A percentile compares a stretch with the other conserved stretches of the same genome.
Evolutionary conservation across 1,284 basidiomycete species (phyloP).

Genomic region (Clitocybe nebularis): DNA sequence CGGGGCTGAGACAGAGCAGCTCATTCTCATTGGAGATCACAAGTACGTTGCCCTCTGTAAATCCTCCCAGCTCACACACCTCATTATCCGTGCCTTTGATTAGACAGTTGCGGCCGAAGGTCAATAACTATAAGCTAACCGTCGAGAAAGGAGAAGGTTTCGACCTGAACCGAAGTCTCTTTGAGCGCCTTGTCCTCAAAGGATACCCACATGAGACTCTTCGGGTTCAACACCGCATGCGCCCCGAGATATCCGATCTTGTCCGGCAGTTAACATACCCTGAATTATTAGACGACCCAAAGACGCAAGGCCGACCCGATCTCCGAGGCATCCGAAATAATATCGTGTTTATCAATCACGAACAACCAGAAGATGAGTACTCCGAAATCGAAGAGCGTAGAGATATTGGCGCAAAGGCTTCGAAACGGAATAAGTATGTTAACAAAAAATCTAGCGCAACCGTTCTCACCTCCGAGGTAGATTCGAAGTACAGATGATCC

Average conservation of each 20-base stretch:
- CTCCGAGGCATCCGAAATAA: conserved; percentile 53
- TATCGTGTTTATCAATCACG: conserved; percentile 57
- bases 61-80: not conserved
- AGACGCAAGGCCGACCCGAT: conserved; percentile 43
- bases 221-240: conserved; percentile 60
- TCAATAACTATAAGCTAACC: conserved; percentile 57
- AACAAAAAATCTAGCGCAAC: too few relatives aligned
- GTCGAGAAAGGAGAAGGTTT: conserved; percentile 61
- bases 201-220: conserved; percentile 58
- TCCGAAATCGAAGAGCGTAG: conserved; percentile 34
- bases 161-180: conserved; percentile 60
- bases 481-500: conserved; percentile 58
- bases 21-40: conserved; percentile 68
- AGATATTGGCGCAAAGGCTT: conserved; percentile 46
- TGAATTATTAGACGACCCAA: conserved; percentile 52
- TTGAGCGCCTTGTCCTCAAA: conserved; percentile 61
- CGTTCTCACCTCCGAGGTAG: too few relatives aligned
- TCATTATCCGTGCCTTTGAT: conserved; percentile 2
- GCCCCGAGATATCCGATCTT: conserved; percentile 61
- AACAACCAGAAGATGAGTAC: conserved; percentile 48
- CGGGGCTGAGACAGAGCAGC: conserved; percentile 39
- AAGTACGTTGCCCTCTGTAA: conserved; percentile 40
- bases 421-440: conserved; percentile 58
- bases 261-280: conserved; percentile 61
- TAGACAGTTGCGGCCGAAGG: conserved; percentile 68